Evolutionary conservation across 441 rosid species (phyloP).

Genomic region (Adansonia grandidieri): DNA sequence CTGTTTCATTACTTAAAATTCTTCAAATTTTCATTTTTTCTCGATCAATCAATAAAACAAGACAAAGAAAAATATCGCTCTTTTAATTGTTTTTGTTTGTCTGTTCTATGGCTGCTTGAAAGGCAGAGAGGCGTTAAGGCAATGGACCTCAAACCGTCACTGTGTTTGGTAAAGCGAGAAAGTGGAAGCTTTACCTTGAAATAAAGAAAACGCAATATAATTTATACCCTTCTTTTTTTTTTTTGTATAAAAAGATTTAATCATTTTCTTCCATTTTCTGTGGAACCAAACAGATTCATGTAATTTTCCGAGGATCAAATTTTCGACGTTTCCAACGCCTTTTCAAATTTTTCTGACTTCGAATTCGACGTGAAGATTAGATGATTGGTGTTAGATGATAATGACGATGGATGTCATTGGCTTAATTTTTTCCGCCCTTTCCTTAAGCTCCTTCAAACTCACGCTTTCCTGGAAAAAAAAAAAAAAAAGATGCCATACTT

Average conservation of each 20-base stretch:
- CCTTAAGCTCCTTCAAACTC: neutral
- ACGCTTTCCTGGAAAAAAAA: conserved; percentile 6
- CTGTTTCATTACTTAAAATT: conserved; percentile 8
- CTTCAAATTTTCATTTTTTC: conserved; percentile 11
- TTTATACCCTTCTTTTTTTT: too few relatives aligned
- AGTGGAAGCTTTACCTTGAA: neutral
- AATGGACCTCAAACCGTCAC: neutral
- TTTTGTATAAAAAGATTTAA: neutral
- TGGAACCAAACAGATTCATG: conserved; percentile 31
- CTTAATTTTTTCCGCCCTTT: neutral
- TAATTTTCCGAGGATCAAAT: conserved; percentile 30
- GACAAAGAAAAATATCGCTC: neutral
- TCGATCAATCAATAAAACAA: conserved; percentile 1
- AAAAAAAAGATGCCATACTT: neutral
- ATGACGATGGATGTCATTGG: neutral
- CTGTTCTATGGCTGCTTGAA: conserved; percentile 3
- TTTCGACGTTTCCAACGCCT: conserved; percentile 26
- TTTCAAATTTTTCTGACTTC: conserved; percentile 25
- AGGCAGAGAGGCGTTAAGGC: neutral
- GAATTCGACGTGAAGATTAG: conserved; percentile 27
- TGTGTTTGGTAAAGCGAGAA: conserved; percentile 2
- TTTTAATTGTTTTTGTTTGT: neutral
- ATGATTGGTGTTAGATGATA: neutral
- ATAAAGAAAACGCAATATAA: neutral
- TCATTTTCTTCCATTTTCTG: conserved; percentile 31